Percentiles rank a stretch among this genome's conserved stretches.
Conservation (phyloP, 2,329 filamentous ascomycete genomes). For the Fusarium abutilonis region DNA sequence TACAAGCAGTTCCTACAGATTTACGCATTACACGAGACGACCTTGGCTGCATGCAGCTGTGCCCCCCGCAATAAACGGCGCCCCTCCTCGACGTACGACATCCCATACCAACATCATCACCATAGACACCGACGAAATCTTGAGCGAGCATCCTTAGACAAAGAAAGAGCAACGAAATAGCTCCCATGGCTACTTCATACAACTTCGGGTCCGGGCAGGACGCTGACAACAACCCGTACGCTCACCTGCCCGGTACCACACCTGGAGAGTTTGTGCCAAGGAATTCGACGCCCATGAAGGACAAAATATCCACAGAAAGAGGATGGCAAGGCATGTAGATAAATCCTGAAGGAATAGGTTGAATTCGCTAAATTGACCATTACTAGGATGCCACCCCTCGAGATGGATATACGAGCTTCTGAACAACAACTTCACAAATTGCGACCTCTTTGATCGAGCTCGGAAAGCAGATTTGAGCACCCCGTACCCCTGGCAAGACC, state of each 20-base stretch:
- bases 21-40: no score
- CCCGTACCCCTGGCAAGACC: slow-evolving; percentile 48
- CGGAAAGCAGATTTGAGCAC: slow-evolving; percentile 45
- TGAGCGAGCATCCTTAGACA: not conserved
- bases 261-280: slow-evolving; percentile 44
- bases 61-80: slow-evolving; percentile 28
- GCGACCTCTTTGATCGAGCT: slow-evolving; percentile 52
- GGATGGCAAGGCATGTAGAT: slow-evolving; percentile 45
- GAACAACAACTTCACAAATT: slow-evolving; percentile 51
- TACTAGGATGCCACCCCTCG: slow-evolving; percentile 51
- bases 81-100: slow-evolving; percentile 23
- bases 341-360: not conserved
- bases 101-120: not conserved
- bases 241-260: slow-evolving; percentile 48
- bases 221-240: slow-evolving; percentile 45
- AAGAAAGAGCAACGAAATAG: not conserved
- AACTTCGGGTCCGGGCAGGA: slow-evolving; percentile 45
- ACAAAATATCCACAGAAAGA: slow-evolving; percentile 39
- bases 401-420: slow-evolving; percentile 56
- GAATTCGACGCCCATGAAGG: slow-evolving; percentile 50
- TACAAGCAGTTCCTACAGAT: no score
- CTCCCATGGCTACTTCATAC: slow-evolving; percentile 46
- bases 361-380: slow-evolving; percentile 20
- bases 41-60: not conserved
- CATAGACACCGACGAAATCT: not conserved